Evolutionary conservation across 225 moss, liverwort and hornwort species (phyloP).

Genomic region (Anthoceros angustus): DNA sequence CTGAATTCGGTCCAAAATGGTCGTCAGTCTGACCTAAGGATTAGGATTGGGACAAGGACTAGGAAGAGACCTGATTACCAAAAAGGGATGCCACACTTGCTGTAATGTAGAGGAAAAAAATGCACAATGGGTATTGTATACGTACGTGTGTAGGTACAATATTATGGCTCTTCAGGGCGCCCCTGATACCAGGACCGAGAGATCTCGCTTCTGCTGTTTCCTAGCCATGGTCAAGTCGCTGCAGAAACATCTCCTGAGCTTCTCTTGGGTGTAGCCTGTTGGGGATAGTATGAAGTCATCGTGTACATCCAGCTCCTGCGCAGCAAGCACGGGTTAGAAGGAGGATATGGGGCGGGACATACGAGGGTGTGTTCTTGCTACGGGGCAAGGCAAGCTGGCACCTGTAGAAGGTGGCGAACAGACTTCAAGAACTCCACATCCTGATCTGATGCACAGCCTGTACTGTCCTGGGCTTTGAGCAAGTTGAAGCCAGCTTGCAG

Average conservation of each 20-base stretch:
- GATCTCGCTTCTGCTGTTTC: background rate
- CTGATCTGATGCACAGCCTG: conserved; percentile 24
- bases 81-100: too few relatives aligned
- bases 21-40: too few relatives aligned
- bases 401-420: conserved; percentile 42
- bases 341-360: background rate
- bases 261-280: conserved; percentile 39
- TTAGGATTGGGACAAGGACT: too few relatives aligned
- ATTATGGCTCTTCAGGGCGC: too few relatives aligned
- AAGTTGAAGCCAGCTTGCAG: conserved; percentile 37
- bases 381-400: conserved; percentile 5
- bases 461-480: conserved; percentile 23
- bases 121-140: too few relatives aligned
- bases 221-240: conserved; percentile 10
- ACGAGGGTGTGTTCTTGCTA: background rate
- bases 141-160: too few relatives aligned
- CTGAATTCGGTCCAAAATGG: too few relatives aligned
- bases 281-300: conserved; percentile 43
- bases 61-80: too few relatives aligned
- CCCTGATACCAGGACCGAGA: background rate
- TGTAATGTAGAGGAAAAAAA: too few relatives aligned
- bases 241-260: conserved; percentile 48
- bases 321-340: conserved; percentile 5
- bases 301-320: conserved; percentile 39
- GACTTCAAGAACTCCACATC: conserved; percentile 34